Evolutionary conservation across 495 filamentous ascomycete genomes (phyloP).

Genomic region (Evernia prunastri): DNA sequence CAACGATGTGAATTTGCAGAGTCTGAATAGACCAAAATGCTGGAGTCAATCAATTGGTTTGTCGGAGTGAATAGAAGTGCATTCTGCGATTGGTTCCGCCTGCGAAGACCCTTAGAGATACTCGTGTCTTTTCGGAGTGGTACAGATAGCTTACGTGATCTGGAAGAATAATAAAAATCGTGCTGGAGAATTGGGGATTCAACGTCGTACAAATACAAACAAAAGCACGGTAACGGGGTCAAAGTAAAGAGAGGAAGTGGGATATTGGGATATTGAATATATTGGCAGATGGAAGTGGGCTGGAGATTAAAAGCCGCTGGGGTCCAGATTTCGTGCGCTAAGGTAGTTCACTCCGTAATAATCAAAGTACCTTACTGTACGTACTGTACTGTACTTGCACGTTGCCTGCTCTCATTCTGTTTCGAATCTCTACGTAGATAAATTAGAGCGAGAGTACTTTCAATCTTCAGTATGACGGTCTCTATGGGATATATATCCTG

Average conservation of each 20-base stretch:
- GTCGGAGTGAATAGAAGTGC: constrained; percentile 17
- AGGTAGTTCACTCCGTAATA: neutral
- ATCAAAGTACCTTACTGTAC: neutral
- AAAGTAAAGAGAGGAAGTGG: constrained; percentile 24
- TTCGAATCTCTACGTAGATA: too few relatives aligned
- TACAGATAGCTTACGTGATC: constrained; percentile 9
- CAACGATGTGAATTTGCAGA: constrained; percentile 11
- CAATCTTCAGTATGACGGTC: too few relatives aligned
- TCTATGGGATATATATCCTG: too few relatives aligned
- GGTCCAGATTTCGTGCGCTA: constrained; percentile 1
- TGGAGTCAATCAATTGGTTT: constrained; percentile 17
- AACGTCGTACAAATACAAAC: constrained; percentile 28
- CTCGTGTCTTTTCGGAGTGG: constrained; percentile 15
- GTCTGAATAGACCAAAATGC: constrained; percentile 8
- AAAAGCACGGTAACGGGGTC: neutral
- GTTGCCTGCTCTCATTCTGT: too few relatives aligned
- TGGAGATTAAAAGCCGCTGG: constrained; percentile 6
- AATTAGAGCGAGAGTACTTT: too few relatives aligned
- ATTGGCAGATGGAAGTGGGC: constrained; percentile 17
- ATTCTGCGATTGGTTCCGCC: constrained; percentile 25
- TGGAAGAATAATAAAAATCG: neutral
- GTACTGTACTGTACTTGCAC: too few relatives aligned
- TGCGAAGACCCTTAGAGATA: constrained; percentile 23
- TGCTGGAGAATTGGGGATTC: constrained; percentile 6
- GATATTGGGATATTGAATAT: too few relatives aligned